Base-by-base conservation (phyloP, 1,284 basidiomycete species). In the Spongiforma sp. region DNA sequence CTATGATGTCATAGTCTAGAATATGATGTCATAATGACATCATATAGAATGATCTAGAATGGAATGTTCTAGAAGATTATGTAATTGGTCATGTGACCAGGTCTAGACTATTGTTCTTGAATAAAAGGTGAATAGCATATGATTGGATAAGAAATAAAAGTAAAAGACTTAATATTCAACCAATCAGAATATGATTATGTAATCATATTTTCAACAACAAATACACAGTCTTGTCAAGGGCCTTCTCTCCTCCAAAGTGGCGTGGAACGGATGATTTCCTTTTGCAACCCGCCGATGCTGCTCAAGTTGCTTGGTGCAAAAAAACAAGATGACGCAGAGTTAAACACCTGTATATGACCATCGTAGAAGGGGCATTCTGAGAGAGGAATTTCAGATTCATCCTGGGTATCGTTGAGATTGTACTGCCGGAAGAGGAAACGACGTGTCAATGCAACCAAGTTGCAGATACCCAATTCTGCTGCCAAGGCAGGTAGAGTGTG, bases 371-470 rank as follows among this genome's bases (percentile, higher is more conserved):
- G 67, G 19, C 36, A 57, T 5, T 64, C 52, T 4, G 15, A 52
- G 11, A 67, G 57, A 2, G 37, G 58, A n/a, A 68, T 19, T 24
- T 67, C 21, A 2, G 46, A 30, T 24, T 34, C 1, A 3, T 68
- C 46, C 2, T 11, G 6, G 1, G 6, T 50, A 39, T 68, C 37
- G 11, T 68, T 32, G 1, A 46, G 66, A 15, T 41, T 26, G 8
- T 10, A 12, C 26, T 67, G 62, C 6, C 57, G 2, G 3, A 67
- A 67, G 5, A 67, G 55, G 37, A 67, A 67, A 7, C 11, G 10
- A 10, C 34, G 12, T 5, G 56, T 46, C 3, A 61, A 19, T 7
- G 50, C 14, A 21, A n/a, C 5, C 34, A 67, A 53, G 12, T 65
- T 57, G 0, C 34, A 30, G 21, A 62, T 39, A n/a, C 24, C 4